A percentile compares a stretch with the other conserved stretches of the same genome.
Conservation (phyloP, 495 filamentous ascomycete genomes). For the Alectoria sarmentosa region DNA sequence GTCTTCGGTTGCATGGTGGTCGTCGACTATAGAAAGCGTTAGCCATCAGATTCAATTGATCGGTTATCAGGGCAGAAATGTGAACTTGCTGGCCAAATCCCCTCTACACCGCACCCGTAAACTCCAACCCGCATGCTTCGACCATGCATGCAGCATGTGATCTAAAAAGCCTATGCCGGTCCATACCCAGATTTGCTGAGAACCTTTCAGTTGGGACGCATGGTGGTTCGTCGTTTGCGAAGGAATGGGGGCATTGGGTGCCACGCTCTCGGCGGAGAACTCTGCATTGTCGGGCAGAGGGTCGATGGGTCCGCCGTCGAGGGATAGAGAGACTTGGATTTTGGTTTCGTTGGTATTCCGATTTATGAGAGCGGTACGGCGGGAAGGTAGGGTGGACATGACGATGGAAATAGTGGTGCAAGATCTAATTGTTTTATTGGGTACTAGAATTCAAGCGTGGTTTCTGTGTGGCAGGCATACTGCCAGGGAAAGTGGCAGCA, state of each 20-base stretch:
- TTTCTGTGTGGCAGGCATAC: background rate
- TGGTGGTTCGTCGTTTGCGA: constrained; percentile 67
- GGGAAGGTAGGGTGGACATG: constrained; percentile 18
- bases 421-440: background rate
- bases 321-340: constrained; percentile 81
- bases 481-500: background rate
- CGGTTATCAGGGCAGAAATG: background rate
- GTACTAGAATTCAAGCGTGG: background rate
- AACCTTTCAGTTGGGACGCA: constrained; percentile 70
- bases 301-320: constrained; percentile 78
- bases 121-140: constrained; percentile 94
- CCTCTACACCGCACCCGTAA: constrained; percentile 73
- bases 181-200: constrained; percentile 78
- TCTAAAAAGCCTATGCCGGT: constrained; percentile 98
- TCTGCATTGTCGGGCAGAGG: constrained; percentile 48
- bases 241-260: constrained; percentile 73
- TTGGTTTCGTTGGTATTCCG: constrained; percentile 97
- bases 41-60: constrained; percentile 2
- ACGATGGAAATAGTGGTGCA: background rate
- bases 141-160: constrained; percentile 96
- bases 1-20: constrained; percentile 98
- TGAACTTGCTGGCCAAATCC: constrained; percentile 74
- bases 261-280: constrained; percentile 35
- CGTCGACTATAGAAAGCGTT: constrained; percentile 62
- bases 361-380: constrained; percentile 65